A percentile compares a stretch with the other conserved stretches of the same genome.
Evolutionary conservation across 2,329 filamentous ascomycete genomes (phyloP).

Genomic region (Cladosporium sp.): DNA sequence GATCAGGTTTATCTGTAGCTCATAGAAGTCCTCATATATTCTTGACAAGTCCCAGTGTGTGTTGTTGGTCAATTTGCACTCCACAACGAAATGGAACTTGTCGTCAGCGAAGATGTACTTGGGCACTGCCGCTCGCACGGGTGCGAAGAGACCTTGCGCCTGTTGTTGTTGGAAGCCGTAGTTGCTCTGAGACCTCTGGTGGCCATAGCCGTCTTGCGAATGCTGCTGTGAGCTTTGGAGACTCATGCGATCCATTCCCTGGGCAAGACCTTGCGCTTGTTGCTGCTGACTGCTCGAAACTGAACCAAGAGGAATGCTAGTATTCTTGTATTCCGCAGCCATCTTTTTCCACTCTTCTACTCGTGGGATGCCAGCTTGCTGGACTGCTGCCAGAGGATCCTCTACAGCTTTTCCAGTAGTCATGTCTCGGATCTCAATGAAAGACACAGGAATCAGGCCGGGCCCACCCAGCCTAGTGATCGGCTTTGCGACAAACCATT

Average conservation of each 20-base stretch:
- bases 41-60: slow-evolving; percentile 88
- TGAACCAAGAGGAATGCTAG: slow-evolving; percentile 91
- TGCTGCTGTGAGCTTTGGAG: slow-evolving; percentile 35
- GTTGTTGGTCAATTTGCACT: slow-evolving; percentile 84
- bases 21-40: slow-evolving; percentile 98
- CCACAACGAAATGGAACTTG: slow-evolving; percentile 98
- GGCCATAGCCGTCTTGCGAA: slow-evolving; percentile 21
- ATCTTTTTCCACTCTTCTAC: slow-evolving; percentile 99
- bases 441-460: slow-evolving; percentile 91
- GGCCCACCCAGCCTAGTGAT: slow-evolving; percentile 94
- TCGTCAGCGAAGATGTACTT: slow-evolving; percentile 94
- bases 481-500: slow-evolving; percentile 99
- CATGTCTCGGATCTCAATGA: slow-evolving; percentile 95
- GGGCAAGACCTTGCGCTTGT: slow-evolving; percentile 38
- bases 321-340: slow-evolving; percentile 98
- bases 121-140: slow-evolving; percentile 78
- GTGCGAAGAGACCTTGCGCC: slow-evolving; percentile 56
- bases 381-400: slow-evolving; percentile 80
- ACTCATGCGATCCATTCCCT: slow-evolving; percentile 72
- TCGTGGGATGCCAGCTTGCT: slow-evolving; percentile 81
- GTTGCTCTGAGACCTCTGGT: slow-evolving; percentile 28
- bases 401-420: slow-evolving; percentile 74
- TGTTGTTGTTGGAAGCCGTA: slow-evolving; percentile 40
- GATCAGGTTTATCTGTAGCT: slow-evolving; percentile 92
- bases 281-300: slow-evolving; percentile 46